Conservation (phyloP, 768 basidiomycete species). For the Multifurca ochricompacta region DNA sequence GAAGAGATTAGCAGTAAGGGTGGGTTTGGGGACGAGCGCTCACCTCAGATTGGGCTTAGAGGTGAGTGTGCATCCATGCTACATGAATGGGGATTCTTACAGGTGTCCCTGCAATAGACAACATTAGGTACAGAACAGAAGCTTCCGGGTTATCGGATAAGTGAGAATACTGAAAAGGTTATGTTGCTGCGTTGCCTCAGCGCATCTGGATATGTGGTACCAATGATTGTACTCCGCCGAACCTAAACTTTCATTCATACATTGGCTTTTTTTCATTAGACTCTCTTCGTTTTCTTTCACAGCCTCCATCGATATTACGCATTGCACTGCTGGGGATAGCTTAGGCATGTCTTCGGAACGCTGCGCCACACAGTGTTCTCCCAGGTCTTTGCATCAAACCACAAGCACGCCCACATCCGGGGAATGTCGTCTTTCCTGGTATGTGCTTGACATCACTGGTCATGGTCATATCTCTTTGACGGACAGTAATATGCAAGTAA, state of each 20-base stretch:
- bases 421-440: not conserved
- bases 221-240: not conserved
- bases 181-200: too few species aligned
- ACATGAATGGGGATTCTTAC: not conserved
- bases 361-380: not conserved
- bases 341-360: not conserved
- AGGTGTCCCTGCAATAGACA: not conserved
- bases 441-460: too few species aligned
- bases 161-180: too few species aligned
- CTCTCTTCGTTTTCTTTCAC: not conserved
- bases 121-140: too few species aligned
- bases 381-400: not conserved
- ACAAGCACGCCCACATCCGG: not conserved
- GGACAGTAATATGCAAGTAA: too few species aligned
- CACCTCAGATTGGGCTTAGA: not conserved
- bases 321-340: not conserved
- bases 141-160: too few species aligned
- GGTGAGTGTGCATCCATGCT: not conserved
- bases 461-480: too few species aligned
- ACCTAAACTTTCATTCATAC: not conserved
- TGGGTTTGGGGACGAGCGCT: not conserved
- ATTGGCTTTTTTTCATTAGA: too few species aligned
- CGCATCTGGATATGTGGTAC: too few species aligned
- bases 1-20: not conserved
- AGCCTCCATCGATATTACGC: not conserved